Percentiles rank a stretch among this genome's conserved stretches.
phyloP scores from a whole-genome alignment of 2,329 filamentous ascomycete species.

The Sporothrix pallida region DNA sequence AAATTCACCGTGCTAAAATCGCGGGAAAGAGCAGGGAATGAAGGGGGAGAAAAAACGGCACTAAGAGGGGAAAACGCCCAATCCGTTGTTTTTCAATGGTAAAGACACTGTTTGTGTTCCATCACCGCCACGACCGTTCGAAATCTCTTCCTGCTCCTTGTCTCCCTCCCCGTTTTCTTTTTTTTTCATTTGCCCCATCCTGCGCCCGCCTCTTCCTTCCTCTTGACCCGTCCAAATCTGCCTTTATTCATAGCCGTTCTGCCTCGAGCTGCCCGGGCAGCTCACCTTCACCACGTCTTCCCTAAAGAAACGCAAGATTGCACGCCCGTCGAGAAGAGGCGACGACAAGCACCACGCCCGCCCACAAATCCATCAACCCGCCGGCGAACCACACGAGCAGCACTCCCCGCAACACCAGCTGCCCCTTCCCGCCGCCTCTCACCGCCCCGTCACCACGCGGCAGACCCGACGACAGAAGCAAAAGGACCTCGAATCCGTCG shows the following conservation, averaged over 20 bases:
- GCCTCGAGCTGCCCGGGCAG: constrained; percentile 66
- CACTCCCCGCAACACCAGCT: constrained; percentile 11
- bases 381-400: constrained; percentile 5
- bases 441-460: constrained; percentile 6
- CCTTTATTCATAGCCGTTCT: constrained; percentile 36
- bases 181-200: constrained; percentile 1
- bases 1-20: constrained; percentile 12
- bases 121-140: constrained; percentile 24
- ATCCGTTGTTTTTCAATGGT: constrained; percentile 21
- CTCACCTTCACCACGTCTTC: constrained; percentile 75
- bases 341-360: constrained; percentile 47
- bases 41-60: constrained; percentile 17
- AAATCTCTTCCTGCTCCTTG: constrained; percentile 25
- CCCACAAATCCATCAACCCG: constrained; percentile 14
- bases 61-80: constrained; percentile 27
- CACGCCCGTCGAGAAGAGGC: constrained; percentile 51
- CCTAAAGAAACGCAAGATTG: constrained; percentile 74
- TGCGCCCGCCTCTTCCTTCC: not conserved
- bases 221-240: constrained; percentile 1
- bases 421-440: constrained; percentile 15
- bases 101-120: constrained; percentile 22
- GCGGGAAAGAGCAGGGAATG: not conserved
- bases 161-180: constrained; percentile 22
- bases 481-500: constrained; percentile 1
- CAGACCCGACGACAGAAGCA: constrained; percentile 8